A percentile compares a stretch with the other conserved stretches of the same genome.
Evolutionary conservation across 129 eudicot genomes (phyloP).

Genomic region (Glebionis coronaria): DNA sequence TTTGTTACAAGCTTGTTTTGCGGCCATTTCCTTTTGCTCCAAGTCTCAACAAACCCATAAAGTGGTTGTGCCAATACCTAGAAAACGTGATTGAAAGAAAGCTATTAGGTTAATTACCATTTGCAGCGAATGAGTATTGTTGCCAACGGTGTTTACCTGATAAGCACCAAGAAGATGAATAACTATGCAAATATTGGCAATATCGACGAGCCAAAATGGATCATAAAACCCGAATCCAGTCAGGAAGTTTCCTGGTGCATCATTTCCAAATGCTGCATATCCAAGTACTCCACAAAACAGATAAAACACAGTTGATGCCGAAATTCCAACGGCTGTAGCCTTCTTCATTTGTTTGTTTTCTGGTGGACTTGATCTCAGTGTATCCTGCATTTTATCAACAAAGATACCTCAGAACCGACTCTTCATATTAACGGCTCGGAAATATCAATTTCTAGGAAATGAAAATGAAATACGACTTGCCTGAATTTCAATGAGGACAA

Average conservation of each 20-base stretch:
- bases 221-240: conserved; percentile 80
- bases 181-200: conserved; percentile 60
- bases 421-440: not conserved
- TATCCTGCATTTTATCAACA: conserved; percentile 38
- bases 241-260: conserved; percentile 67
- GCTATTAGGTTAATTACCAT: conserved; percentile 6
- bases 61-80: conserved; percentile 69
- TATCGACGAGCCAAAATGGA: conserved; percentile 69
- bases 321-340: conserved; percentile 42
- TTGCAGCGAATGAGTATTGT: conserved; percentile 2
- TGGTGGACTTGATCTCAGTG: conserved; percentile 53
- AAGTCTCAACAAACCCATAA: conserved; percentile 46
- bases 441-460: no score
- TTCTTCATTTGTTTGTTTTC: conserved; percentile 67
- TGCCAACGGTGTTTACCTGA: conserved; percentile 51
- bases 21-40: conserved; percentile 53
- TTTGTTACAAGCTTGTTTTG: conserved; percentile 33
- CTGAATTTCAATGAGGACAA: conserved; percentile 65
- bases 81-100: not conserved
- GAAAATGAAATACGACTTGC: conserved; percentile 14
- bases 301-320: conserved; percentile 48
- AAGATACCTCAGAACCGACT: not conserved
- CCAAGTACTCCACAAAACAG: conserved; percentile 55
- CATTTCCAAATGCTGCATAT: conserved; percentile 75
- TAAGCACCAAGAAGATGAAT: conserved; percentile 78